Conservation (phyloP, 2,329 filamentous ascomycete species). For the Arthrobotrys iridis region DNA sequence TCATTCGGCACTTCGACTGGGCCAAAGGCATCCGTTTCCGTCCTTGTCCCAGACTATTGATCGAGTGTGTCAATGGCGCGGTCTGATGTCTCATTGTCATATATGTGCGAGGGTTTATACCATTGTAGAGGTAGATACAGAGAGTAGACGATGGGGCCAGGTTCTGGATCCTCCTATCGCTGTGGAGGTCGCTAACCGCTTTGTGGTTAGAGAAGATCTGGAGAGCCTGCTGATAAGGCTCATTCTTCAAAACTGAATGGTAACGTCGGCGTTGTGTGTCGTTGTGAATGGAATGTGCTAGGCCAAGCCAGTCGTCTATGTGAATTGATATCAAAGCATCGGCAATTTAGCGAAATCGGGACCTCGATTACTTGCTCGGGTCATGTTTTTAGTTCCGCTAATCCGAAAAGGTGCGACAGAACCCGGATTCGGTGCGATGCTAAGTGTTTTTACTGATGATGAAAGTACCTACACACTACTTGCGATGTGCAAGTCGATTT, state of each 20-base stretch:
- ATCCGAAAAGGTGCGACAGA: too few relatives aligned
- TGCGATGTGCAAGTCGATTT: too few relatives aligned
- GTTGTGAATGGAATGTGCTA: background rate
- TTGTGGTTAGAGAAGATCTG: background rate
- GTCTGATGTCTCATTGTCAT: background rate
- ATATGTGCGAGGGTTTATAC: background rate
- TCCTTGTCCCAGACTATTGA: constrained; percentile 69
- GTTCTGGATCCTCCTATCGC: background rate
- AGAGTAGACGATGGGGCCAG: constrained; percentile 15
- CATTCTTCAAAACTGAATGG: constrained; percentile 10
- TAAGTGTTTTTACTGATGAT: too few relatives aligned
- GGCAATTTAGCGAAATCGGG: constrained; percentile 38
- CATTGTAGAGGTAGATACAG: constrained; percentile 17
- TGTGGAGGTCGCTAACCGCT: background rate
- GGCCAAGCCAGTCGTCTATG: background rate
- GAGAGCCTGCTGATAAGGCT: constrained; percentile 22
- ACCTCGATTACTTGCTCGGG: too few relatives aligned
- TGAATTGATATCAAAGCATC: background rate
- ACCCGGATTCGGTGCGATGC: too few relatives aligned
- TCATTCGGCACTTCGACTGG: constrained; percentile 90
- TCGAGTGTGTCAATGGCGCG: background rate
- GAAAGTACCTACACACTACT: too few relatives aligned
- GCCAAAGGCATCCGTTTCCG: constrained; percentile 97
- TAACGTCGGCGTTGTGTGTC: background rate
- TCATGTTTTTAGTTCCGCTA: too few relatives aligned